Evolutionary conservation across 805 yeast genomes (phyloP).

Genomic region (Suhomyces faveliae): DNA sequence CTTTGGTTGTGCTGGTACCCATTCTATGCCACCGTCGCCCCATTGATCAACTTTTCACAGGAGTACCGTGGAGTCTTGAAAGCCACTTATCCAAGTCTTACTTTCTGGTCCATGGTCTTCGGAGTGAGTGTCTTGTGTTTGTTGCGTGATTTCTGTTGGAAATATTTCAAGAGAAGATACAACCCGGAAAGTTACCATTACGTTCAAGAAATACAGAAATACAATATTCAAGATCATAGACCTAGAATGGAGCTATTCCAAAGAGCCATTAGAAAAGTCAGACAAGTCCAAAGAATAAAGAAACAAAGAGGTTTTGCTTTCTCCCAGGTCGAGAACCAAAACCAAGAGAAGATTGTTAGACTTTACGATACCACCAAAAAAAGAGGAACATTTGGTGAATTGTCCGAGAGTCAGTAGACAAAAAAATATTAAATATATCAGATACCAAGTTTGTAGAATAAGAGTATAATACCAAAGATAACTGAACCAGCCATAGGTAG

Average conservation of each 20-base stretch:
- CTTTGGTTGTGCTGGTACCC: slow-evolving; percentile 89
- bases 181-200: slow-evolving; percentile 90
- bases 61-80: slow-evolving; percentile 82
- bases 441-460: no score
- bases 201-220: slow-evolving; percentile 95
- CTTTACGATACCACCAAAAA: slow-evolving; percentile 92
- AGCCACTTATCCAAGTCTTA: slow-evolving; percentile 71
- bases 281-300: slow-evolving; percentile 97
- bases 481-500: no score
- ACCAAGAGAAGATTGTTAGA: slow-evolving; percentile 86
- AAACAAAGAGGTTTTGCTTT: slow-evolving; percentile 98
- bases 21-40: slow-evolving; percentile 80
- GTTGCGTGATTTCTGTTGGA: slow-evolving; percentile 88
- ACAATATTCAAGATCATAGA: slow-evolving; percentile 85
- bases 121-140: slow-evolving; percentile 78
- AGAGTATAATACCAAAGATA: no score
- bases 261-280: slow-evolving; percentile 91
- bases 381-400: slow-evolving; percentile 68
- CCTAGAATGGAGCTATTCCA: slow-evolving; percentile 98
- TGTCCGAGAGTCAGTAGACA: slow-evolving; percentile 23
- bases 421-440: background rate
- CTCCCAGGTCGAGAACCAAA: slow-evolving; percentile 87
- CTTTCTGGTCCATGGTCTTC: slow-evolving; percentile 80
- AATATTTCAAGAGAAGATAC: slow-evolving; percentile 89
- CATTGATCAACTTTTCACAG: slow-evolving; percentile 72